Conservation (phyloP, 768 basidiomycete genomes). For the Termitomyces sp. region DNA sequence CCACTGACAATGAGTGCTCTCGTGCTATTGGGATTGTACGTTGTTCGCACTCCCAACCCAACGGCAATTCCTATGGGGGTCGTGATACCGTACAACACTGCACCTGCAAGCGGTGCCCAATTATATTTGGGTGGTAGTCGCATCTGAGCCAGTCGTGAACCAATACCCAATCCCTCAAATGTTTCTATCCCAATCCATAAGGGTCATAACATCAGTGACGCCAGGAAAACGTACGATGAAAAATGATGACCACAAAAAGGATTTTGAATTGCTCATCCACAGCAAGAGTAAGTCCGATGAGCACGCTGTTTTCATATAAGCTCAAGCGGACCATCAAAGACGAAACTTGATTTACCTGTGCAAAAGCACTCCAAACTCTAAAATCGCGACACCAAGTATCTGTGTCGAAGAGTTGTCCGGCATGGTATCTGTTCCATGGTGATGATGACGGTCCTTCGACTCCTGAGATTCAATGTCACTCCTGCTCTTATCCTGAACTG, state of each 20-base stretch:
- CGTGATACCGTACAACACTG: slow-evolving; percentile 63
- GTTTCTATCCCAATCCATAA: slow-evolving; percentile 47
- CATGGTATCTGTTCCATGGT: slow-evolving; percentile 3
- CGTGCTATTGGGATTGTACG: slow-evolving; percentile 77
- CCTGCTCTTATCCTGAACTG: slow-evolving; percentile 9
- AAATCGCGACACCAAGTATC: slow-evolving; percentile 80
- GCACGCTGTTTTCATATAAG: slow-evolving; percentile 37
- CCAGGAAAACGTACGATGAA: slow-evolving; percentile 68
- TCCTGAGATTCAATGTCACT: slow-evolving; percentile 22
- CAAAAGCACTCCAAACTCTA: slow-evolving; percentile 90
- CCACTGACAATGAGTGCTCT: slow-evolving; percentile 82
- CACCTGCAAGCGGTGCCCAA: slow-evolving; percentile 55
- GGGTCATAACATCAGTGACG: background rate
- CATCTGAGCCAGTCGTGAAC: slow-evolving; percentile 82
- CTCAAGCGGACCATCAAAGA: background rate
- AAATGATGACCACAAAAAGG: slow-evolving; percentile 86
- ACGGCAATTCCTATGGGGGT: slow-evolving; percentile 87
- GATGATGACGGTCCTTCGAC: background rate
- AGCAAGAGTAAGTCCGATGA: slow-evolving; percentile 91
- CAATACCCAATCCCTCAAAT: slow-evolving; percentile 93
- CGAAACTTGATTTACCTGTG: slow-evolving; percentile 47
- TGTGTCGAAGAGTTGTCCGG: slow-evolving; percentile 55
- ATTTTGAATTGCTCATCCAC: slow-evolving; percentile 76
- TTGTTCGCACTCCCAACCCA: slow-evolving; percentile 68
- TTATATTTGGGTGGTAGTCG: slow-evolving; percentile 47